Base-by-base conservation (phyloP, 768 basidiomycete species). In the Collybia sp. region DNA sequence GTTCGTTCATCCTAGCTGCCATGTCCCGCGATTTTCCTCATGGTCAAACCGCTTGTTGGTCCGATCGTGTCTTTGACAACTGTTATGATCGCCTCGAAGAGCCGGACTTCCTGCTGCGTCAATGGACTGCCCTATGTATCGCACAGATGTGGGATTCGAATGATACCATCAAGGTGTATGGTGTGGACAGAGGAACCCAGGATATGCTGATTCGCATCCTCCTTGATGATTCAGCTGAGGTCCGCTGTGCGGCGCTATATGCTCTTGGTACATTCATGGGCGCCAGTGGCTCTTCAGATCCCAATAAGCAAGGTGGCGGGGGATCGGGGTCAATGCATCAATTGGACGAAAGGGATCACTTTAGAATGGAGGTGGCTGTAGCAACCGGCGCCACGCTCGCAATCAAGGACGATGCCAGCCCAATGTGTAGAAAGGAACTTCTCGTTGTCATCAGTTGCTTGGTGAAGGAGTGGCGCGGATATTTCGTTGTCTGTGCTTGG, bases 401-500 rank as follows among this genome's bases (percentile, higher is more conserved):
- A 8, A 86, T 90, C 44, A 88, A 91, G 62, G 91, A 91, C 45
- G 96, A 99, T 60, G 96, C 92, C 1, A 92, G 89, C 47, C 95
- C 96, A 0, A 90, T 96, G 85, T 95, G 94, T 10, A 74, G 95
- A 48, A 96, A 96, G 66, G 96, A 98, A 62, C 72, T 97, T 16
- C 72, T 97, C 30, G 79, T 97, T 33, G 75, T 98, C 33, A 82
- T 98, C 46, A 93, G 91, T 58, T 92, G 89, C 56, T 71, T 98
- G 16, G 93, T 94, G 32, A 88, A 93, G 62, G 95, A 98, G 62
- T 97, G 94, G 91, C 72, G 93, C 46, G 96, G 95, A 6, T 90
- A 90, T 70, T 93, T 98, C 55, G 90, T 95, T 40, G 82, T 93
- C 33, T 96, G 95, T 51, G 93, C 95, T 1, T 98, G 95, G 94